These are phyloP conservation scores for Venturia pyrina DNA, from an alignment of 2,329 filamentous ascomycete genomes.

Conservation along the genomic window DNA sequence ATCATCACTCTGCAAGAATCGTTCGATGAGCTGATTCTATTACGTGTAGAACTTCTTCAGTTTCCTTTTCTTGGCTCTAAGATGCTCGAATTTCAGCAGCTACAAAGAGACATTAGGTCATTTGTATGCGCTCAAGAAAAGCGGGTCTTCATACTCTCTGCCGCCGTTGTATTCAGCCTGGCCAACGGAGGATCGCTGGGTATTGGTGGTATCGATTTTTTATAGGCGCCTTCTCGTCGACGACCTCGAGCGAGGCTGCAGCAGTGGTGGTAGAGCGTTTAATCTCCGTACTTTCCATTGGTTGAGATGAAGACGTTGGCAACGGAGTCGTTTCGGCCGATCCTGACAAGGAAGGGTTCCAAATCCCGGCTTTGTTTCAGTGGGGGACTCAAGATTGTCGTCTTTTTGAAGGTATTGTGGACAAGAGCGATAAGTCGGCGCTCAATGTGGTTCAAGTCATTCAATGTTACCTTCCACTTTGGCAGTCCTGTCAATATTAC, in stretches of 20 bases:
- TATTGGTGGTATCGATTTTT: not conserved
- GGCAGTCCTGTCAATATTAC: not conserved
- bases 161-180: not conserved
- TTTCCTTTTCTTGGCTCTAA: slow-evolving; percentile 25
- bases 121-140: slow-evolving; percentile 14
- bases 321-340: not conserved
- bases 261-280: not conserved
- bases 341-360: not conserved
- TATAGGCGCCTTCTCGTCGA: not conserved
- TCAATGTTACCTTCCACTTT: not conserved
- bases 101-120: slow-evolving; percentile 11
- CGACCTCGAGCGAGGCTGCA: not conserved
- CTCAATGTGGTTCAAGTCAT: not conserved
- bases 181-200: not conserved
- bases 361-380: not conserved
- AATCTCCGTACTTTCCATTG: not conserved
- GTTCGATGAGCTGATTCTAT: slow-evolving; percentile 31
- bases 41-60: slow-evolving; percentile 33
- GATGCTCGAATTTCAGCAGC: slow-evolving; percentile 14
- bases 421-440: not conserved
- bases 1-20: slow-evolving; percentile 45
- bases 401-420: not conserved
- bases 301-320: not conserved
- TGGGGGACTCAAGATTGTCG: not conserved
- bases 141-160: slow-evolving; percentile 13